Conservation (phyloP, 139 green algal species). For the Chlorella sorokiniana region DNA sequence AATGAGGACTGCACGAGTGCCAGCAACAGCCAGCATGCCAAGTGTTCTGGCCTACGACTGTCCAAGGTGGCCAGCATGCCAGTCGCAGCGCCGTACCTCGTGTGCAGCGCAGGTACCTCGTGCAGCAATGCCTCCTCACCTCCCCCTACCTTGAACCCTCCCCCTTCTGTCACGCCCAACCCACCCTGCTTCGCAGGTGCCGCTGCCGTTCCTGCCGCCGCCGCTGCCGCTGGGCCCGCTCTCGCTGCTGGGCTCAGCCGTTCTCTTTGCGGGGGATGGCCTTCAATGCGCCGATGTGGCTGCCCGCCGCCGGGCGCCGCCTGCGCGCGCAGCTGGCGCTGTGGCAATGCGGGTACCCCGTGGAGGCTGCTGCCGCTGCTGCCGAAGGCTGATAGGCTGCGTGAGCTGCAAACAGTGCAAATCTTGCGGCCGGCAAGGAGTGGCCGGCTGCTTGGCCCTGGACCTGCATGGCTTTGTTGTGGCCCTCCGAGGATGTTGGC, state of each 20-base stretch:
- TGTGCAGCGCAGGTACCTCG: no score
- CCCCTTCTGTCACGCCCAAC: neutral
- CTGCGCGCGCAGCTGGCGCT: neutral
- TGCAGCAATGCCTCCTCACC: neutral
- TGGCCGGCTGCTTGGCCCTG: no score
- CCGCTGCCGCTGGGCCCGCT: constrained; percentile 54
- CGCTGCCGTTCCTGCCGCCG: constrained; percentile 67
- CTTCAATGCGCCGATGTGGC: constrained; percentile 66
- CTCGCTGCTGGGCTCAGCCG: constrained; percentile 59
- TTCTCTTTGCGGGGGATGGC: constrained; percentile 65
- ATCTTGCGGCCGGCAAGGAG: no score
- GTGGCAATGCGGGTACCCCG: neutral
- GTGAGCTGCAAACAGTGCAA: no score
- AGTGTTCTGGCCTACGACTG: no score
- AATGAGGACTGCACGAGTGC: no score
- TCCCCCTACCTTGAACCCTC: neutral
- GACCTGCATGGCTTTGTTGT: no score
- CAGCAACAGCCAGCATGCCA: no score
- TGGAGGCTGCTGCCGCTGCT: neutral
- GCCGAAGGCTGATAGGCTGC: no score
- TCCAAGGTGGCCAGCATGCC: no score
- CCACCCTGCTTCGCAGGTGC: constrained; percentile 41
- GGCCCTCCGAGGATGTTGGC: no score
- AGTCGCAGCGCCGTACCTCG: no score
- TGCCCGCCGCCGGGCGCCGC: constrained; percentile 7